Conservation (phyloP, 495 filamentous ascomycete species). For the Penicillium paxilli region DNA sequence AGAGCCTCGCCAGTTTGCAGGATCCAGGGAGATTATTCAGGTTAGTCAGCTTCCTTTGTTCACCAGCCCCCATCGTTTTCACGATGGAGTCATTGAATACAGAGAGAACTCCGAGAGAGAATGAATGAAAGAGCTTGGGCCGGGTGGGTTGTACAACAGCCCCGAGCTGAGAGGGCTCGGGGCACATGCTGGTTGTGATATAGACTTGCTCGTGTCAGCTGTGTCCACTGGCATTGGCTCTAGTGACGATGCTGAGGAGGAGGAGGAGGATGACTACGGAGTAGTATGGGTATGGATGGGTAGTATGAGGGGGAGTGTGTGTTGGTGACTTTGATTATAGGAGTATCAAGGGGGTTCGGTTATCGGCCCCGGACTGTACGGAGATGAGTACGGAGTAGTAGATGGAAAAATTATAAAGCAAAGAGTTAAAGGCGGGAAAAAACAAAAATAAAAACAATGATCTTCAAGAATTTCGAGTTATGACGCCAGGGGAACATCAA, state of each 20-base stretch:
- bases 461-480: too few species aligned
- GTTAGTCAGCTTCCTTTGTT: constrained; percentile 17
- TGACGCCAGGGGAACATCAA: constrained; percentile 13
- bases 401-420: not conserved
- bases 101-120: constrained; percentile 1
- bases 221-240: not conserved
- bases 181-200: not conserved
- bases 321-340: too few species aligned
- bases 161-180: not conserved
- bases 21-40: constrained; percentile 6
- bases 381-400: not conserved
- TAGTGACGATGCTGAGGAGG: not conserved
- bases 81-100: constrained; percentile 2
- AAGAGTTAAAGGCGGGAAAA: not conserved
- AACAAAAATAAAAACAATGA: not conserved
- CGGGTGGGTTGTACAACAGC: not conserved
- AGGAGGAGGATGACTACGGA: not conserved
- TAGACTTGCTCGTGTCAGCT: not conserved
- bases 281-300: not conserved
- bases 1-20: not conserved
- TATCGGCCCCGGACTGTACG: not conserved
- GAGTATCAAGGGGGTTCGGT: not conserved
- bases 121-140: constrained; percentile 5
- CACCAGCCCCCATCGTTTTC: not conserved
- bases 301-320: not conserved